Evolutionary conservation across 495 filamentous ascomycete genomes (phyloP), one percentile per base, ranked within the genome.

Genomic region (Penicillium atrosanguineum): DNA sequence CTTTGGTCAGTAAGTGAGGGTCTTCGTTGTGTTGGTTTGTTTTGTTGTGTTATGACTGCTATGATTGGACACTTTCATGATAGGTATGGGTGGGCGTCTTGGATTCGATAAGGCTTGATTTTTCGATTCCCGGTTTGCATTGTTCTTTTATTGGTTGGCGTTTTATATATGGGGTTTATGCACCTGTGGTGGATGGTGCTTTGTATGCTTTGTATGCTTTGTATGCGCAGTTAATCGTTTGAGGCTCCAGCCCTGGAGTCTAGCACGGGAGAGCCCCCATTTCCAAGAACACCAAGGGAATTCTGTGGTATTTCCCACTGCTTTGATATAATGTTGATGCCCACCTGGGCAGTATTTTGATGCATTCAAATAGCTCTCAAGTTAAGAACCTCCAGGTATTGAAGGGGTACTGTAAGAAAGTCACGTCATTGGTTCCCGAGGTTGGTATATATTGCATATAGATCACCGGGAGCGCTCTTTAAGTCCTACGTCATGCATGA

Each of bases 1-100:
- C 81, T 45, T 74, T 91, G 69, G 88, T 96, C 57, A 87, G 60
- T 50, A 38, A 38, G 20, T 59, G 26, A 51, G 45, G 11, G 12
- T 21, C 18, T 47, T 41, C 40, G 23, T 48, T 48, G 14, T 7
- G 20, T 16, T 34, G 12, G 14, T 40, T 49, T 37, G 39, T 15
- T 37, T 60, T 55, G 28, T n/a, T 60, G 39, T 53, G 38, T 67
- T 44, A 67, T 46, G 63, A 67, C 43, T 48, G 52, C 25, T 37
- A 67, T 38, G 63, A 67, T 52, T 46, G 59, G 48, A 43, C 37
- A 43, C 34, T 39, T 39, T 48, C 26, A 56, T 40, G 44, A 60
- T 53, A 29, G 42, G 45, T 19, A 55, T 42, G 54, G 48, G 47
- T 55, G 48, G 47, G 52, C 53, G 57, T 46, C 44, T 48, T 43